phyloP scores from a whole-genome alignment of 352 stramenopile species.

The Pythium insidiosum region DNA sequence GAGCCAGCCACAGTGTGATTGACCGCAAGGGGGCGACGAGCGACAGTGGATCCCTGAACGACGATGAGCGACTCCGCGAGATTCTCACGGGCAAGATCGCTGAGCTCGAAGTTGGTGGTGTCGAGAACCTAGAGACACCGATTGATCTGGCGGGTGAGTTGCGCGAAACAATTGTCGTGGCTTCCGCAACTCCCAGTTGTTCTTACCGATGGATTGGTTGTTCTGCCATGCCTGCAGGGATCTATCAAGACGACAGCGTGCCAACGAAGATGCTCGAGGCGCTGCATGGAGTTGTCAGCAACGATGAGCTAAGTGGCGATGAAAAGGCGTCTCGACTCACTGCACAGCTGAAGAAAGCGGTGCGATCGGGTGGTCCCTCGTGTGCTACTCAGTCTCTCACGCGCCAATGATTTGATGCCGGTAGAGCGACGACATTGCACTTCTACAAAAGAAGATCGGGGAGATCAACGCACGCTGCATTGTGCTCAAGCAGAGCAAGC shows the following conservation, averaged over 20 bases:
- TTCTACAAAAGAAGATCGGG: conserved; percentile 76
- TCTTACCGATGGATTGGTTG: no score
- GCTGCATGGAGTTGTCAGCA: conserved; percentile 28
- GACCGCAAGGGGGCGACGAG: conserved; percentile 4
- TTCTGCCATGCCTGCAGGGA: conserved; percentile 24
- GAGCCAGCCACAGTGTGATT: conserved; percentile 12
- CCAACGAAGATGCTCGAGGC: conserved; percentile 20
- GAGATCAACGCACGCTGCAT: conserved; percentile 79
- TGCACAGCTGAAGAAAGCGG: conserved; percentile 29
- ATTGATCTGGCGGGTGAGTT: conserved; percentile 54
- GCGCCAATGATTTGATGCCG: conserved; percentile 10
- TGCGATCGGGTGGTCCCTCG: conserved; percentile 8
- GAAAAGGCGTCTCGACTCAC: conserved; percentile 37
- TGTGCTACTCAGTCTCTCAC: neutral
- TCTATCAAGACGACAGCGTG: conserved; percentile 59
- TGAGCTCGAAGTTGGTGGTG: conserved; percentile 74
- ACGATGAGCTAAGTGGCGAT: conserved; percentile 25
- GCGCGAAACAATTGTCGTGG: no score
- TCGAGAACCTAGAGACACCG: conserved; percentile 66
- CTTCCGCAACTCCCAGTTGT: no score
- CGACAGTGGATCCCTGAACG: no score
- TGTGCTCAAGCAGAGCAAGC: conserved; percentile 71
- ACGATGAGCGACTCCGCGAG: conserved; percentile 63
- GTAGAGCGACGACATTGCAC: conserved; percentile 39
- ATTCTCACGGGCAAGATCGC: conserved; percentile 79